These are phyloP conservation scores for Choiromyces venosus DNA, from an alignment of 495 filamentous ascomycete species.

Conservation along the genomic window DNA sequence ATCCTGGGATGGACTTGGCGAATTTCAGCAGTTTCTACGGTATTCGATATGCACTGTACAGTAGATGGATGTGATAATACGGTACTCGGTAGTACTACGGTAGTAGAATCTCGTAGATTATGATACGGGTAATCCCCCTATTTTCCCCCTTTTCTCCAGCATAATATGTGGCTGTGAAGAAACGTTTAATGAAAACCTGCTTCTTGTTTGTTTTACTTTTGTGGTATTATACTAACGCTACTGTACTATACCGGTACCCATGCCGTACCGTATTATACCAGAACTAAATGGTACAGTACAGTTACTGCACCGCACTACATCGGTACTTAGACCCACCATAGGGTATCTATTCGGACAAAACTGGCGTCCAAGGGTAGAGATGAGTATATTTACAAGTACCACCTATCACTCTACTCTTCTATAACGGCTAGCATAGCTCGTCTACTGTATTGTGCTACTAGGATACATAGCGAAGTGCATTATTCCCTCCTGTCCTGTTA, in stretches of 20 bases:
- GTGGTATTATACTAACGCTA: not conserved
- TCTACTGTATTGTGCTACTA: not conserved
- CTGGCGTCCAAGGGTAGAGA: too few species aligned
- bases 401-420: not conserved
- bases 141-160: not conserved
- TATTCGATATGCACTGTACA: not conserved
- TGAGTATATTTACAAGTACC: not conserved
- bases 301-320: too few species aligned
- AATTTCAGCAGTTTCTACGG: too few species aligned
- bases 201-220: not conserved
- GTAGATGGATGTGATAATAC: too few species aligned
- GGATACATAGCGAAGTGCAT: not conserved
- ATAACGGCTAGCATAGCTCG: not conserved
- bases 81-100: not conserved
- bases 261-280: not conserved
- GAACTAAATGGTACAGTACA: not conserved
- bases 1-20: too few species aligned
- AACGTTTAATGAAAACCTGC: not conserved
- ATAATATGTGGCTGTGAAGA: constrained; percentile 1
- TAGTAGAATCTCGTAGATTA: not conserved
- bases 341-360: too few species aligned
- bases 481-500: too few species aligned
- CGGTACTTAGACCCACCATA: too few species aligned
- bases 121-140: not conserved
- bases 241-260: not conserved